Percentiles rank a stretch among this genome's conserved stretches.
Evolutionary conservation across 208 protist species (phyloP).

Genomic region (Wallacemonas sp.): DNA sequence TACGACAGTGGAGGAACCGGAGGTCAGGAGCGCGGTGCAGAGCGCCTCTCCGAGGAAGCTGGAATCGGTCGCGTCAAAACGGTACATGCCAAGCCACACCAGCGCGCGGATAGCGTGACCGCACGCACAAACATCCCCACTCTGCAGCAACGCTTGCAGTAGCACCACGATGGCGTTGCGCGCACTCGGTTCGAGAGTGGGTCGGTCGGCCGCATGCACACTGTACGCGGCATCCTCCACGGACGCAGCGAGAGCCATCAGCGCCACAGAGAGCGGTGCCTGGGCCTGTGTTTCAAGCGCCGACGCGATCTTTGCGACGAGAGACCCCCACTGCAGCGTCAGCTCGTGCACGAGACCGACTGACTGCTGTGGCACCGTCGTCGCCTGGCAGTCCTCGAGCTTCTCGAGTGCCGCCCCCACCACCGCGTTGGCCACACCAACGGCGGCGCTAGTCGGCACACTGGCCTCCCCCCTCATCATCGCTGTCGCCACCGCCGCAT

Average conservation of each 20-base stretch:
- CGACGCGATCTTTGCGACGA: slow-evolving; percentile 11
- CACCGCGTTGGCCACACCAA: not conserved
- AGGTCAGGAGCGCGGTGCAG: not conserved
- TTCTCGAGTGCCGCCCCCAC: not conserved
- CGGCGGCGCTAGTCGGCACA: not conserved
- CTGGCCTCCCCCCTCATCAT: too few species aligned
- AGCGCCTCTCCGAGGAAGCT: slow-evolving; percentile 29
- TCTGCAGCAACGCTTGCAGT: slow-evolving; percentile 39
- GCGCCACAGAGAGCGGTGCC: slow-evolving; percentile 33
- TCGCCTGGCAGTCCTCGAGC: not conserved
- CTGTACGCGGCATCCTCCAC: slow-evolving; percentile 43
- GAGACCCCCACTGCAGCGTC: slow-evolving; percentile 17
- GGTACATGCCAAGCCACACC: slow-evolving; percentile 72
- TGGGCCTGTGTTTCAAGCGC: slow-evolving; percentile 38
- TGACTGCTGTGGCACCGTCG: not conserved
- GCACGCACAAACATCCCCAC: slow-evolving; percentile 46
- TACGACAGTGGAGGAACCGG: not conserved
- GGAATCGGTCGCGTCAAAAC: slow-evolving; percentile 64
- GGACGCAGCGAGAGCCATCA: slow-evolving; percentile 36
- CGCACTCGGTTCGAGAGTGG: slow-evolving; percentile 5
- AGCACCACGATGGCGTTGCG: slow-evolving; percentile 27
- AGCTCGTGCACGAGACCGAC: slow-evolving; percentile 12
- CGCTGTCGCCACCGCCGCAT: too few species aligned
- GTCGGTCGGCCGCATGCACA: slow-evolving; percentile 12
- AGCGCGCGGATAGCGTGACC: slow-evolving; percentile 48